phyloP scores from a whole-genome alignment of 257 asterid species.

The Nicotiana noctiflora region DNA sequence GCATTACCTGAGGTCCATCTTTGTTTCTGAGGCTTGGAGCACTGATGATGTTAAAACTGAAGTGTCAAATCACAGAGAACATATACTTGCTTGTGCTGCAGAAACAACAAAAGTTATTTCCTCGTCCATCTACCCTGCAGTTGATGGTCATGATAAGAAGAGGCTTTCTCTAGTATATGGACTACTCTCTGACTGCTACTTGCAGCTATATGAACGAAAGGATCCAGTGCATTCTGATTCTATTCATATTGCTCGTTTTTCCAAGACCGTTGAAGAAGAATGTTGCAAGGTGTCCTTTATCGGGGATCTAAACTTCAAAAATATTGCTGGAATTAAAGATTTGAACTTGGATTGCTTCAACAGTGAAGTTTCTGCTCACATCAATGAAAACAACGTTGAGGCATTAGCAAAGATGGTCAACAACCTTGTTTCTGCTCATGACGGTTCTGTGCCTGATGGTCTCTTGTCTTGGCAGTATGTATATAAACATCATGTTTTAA shows the following conservation, averaged over 20 bases:
- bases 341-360: slow-evolving; percentile 64
- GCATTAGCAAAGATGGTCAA: slow-evolving; percentile 80
- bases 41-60: slow-evolving; percentile 58
- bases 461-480: slow-evolving; percentile 60
- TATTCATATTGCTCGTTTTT: slow-evolving; percentile 38
- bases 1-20: slow-evolving; percentile 56
- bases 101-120: slow-evolving; percentile 54
- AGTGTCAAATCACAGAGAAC: slow-evolving; percentile 48
- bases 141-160: slow-evolving; percentile 79
- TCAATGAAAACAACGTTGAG: slow-evolving; percentile 62
- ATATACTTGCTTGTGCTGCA: slow-evolving; percentile 52
- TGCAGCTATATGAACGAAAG: slow-evolving; percentile 38
- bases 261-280: slow-evolving; percentile 58
- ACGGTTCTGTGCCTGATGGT: slow-evolving; percentile 43
- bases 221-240: slow-evolving; percentile 27
- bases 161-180: slow-evolving; percentile 71
- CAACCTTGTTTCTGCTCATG: slow-evolving; percentile 46
- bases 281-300: slow-evolving; percentile 71
- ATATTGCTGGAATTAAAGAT: slow-evolving; percentile 62
- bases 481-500: slow-evolving; percentile 46
- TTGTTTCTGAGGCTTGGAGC: slow-evolving; percentile 72
- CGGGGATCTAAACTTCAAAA: slow-evolving; percentile 62
- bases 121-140: slow-evolving; percentile 53
- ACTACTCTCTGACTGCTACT: slow-evolving; percentile 77
- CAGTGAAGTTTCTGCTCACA: slow-evolving; percentile 61